Conservation (phyloP, 495 filamentous ascomycete species). For the Lindgomyces ingoldianus region DNA sequence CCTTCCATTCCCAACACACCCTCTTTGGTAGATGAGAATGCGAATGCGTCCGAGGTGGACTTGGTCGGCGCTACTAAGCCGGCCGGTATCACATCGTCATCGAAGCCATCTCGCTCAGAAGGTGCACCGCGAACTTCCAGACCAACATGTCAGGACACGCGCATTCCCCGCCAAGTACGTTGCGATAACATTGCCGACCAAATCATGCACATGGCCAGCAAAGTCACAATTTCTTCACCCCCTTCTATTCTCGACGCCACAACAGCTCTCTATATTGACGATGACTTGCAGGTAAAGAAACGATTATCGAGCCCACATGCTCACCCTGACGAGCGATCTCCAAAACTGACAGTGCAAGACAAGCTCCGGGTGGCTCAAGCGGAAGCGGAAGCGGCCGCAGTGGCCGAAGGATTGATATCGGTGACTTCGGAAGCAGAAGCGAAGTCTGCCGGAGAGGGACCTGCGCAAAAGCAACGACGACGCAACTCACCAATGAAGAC, state of each 20-base stretch:
- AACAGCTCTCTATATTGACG: constrained; percentile 31
- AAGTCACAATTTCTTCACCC: constrained; percentile 32
- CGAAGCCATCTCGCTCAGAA: constrained; percentile 9
- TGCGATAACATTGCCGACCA: constrained; percentile 24
- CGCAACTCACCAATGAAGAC: constrained; percentile 41
- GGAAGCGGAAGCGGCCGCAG: constrained; percentile 45
- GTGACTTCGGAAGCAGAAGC: neutral
- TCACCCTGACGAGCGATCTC: constrained; percentile 39
- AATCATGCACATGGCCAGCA: constrained; percentile 18
- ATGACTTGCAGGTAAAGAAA: constrained; percentile 34
- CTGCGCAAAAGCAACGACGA: constrained; percentile 29
- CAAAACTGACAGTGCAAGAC: constrained; percentile 44
- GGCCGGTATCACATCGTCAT: neutral
- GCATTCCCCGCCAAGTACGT: constrained; percentile 38
- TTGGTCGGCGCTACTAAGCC: constrained; percentile 4
- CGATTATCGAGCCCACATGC: constrained; percentile 35
- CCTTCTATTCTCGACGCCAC: constrained; percentile 15
- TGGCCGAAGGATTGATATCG: constrained; percentile 30
- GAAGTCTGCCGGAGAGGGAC: constrained; percentile 18
- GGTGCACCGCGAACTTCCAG: constrained; percentile 13
- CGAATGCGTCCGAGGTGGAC: constrained; percentile 22
- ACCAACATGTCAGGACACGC: constrained; percentile 16
- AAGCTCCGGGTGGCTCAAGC: constrained; percentile 46
- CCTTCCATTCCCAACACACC: constrained; percentile 32
- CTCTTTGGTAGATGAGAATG: constrained; percentile 33